Evolutionary conservation across 768 basidiomycete genomes (phyloP).

Genomic region (Lactifluus rugatus): DNA sequence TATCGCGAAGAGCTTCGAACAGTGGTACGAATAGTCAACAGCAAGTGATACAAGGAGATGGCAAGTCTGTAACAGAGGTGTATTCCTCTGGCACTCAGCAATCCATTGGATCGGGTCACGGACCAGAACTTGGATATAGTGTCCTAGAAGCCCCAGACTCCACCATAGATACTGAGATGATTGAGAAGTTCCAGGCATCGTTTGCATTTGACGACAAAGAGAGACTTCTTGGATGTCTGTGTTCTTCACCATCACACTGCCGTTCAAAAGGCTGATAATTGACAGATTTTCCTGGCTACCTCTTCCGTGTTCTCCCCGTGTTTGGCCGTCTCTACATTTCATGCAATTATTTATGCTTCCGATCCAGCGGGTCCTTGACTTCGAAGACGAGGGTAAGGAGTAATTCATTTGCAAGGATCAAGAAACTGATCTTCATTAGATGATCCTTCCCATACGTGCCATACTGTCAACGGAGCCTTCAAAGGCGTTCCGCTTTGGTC

Average conservation of each 20-base stretch:
- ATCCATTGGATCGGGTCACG: constrained; percentile 16
- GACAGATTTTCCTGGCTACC: constrained; percentile 82
- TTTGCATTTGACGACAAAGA: constrained; percentile 92
- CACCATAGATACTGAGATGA: constrained; percentile 48
- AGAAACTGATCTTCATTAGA: constrained; percentile 38
- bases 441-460: constrained; percentile 89
- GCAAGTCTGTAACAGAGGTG: constrained; percentile 16
- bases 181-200: constrained; percentile 65
- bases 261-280: constrained; percentile 10
- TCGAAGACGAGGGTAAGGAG: constrained; percentile 67
- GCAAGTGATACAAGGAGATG: background rate
- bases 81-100: constrained; percentile 31
- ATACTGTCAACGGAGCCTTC: constrained; percentile 76
- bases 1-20: constrained; percentile 11
- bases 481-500: constrained; percentile 82
- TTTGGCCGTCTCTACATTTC: constrained; percentile 85
- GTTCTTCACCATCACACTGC: background rate
- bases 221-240: constrained; percentile 77
- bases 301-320: constrained; percentile 83
- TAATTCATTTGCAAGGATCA: background rate
- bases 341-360: constrained; percentile 91
- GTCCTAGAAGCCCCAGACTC: constrained; percentile 68
- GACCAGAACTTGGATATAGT: constrained; percentile 43
- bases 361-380: constrained; percentile 72
- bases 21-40: background rate